phyloP scores from a whole-genome alignment of 2,329 filamentous ascomycete genomes.

The Cladophialophora psammophila region DNA sequence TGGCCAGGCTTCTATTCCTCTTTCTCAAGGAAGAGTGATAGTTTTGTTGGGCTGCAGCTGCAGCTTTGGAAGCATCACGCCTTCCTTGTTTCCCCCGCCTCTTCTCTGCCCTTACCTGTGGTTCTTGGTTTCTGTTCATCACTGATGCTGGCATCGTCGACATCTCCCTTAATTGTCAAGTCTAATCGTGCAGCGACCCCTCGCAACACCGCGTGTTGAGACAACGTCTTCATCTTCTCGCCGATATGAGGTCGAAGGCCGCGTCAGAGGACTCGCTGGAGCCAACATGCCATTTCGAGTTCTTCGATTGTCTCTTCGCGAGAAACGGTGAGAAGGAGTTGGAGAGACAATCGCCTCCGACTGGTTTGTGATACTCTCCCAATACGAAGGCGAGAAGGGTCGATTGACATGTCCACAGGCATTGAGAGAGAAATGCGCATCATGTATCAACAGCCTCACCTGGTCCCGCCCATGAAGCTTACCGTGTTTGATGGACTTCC shows the following conservation, averaged over 20 bases:
- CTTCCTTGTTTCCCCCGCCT: slow-evolving; percentile 18
- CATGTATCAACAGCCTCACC: slow-evolving; percentile 54
- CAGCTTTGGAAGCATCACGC: slow-evolving; percentile 23
- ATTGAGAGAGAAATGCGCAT: slow-evolving; percentile 54
- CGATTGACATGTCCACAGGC: slow-evolving; percentile 40
- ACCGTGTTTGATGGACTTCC: slow-evolving; percentile 52
- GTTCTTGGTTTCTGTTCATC: slow-evolving; percentile 4
- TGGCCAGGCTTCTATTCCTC: slow-evolving; percentile 5
- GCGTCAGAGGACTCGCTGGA: slow-evolving; percentile 30
- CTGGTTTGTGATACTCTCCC: slow-evolving; percentile 21
- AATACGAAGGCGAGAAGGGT: slow-evolving; percentile 1
- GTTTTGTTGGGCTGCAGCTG: slow-evolving; percentile 23
- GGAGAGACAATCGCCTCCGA: not conserved
- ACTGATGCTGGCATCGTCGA: slow-evolving; percentile 33
- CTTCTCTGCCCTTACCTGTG: slow-evolving; percentile 14
- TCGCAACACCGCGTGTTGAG: slow-evolving; percentile 17
- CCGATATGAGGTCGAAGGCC: slow-evolving; percentile 26
- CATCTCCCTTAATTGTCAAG: not conserved
- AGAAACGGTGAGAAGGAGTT: slow-evolving; percentile 12
- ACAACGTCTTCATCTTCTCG: not conserved
- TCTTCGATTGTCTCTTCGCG: slow-evolving; percentile 36
- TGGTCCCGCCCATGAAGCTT: slow-evolving; percentile 56
- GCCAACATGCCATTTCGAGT: slow-evolving; percentile 30
- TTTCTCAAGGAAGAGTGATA: slow-evolving; percentile 24
- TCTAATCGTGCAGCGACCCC: slow-evolving; percentile 22